Evolutionary conservation across 2,329 filamentous ascomycete genomes (phyloP).

Genomic region (Exophiala aquamarina): DNA sequence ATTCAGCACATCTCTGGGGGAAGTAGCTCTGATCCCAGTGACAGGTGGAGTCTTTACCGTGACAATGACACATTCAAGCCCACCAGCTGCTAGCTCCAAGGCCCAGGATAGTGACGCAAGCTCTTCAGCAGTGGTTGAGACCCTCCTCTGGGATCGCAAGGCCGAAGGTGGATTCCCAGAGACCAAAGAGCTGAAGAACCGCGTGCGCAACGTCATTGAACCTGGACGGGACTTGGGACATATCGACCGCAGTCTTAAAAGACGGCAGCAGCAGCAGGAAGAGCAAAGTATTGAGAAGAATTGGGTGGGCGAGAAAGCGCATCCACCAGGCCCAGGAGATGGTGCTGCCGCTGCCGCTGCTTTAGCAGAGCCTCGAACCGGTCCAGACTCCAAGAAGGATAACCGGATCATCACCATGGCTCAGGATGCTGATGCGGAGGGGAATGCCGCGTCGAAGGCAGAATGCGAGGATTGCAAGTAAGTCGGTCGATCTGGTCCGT

Average conservation of each 20-base stretch:
- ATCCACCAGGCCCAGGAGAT: too few relatives aligned
- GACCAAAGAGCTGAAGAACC: slow-evolving; percentile 85
- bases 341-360: too few relatives aligned
- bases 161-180: slow-evolving; percentile 87
- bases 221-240: slow-evolving; percentile 78
- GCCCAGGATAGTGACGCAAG: slow-evolving; percentile 1
- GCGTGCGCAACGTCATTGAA: slow-evolving; percentile 78
- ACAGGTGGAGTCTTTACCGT: slow-evolving; percentile 84
- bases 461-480: slow-evolving; percentile 33
- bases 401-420: too few relatives aligned
- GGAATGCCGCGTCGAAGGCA: slow-evolving; percentile 3
- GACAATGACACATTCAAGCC: slow-evolving; percentile 50
- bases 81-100: slow-evolving; percentile 12
- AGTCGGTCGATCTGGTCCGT: too few relatives aligned
- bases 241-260: slow-evolving; percentile 59
- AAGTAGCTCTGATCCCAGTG: slow-evolving; percentile 80
- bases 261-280: slow-evolving; percentile 4
- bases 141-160: slow-evolving; percentile 84
- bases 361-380: too few relatives aligned
- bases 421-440: background rate
- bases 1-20: slow-evolving; percentile 78
- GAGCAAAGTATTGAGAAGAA: background rate
- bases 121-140: slow-evolving; percentile 37
- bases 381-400: too few relatives aligned
- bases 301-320: too few relatives aligned